Percentiles rank a stretch among this genome's conserved stretches.
Evolutionary conservation across 163 green algal species (phyloP).

Genomic region (Smithsoniella earleae): DNA sequence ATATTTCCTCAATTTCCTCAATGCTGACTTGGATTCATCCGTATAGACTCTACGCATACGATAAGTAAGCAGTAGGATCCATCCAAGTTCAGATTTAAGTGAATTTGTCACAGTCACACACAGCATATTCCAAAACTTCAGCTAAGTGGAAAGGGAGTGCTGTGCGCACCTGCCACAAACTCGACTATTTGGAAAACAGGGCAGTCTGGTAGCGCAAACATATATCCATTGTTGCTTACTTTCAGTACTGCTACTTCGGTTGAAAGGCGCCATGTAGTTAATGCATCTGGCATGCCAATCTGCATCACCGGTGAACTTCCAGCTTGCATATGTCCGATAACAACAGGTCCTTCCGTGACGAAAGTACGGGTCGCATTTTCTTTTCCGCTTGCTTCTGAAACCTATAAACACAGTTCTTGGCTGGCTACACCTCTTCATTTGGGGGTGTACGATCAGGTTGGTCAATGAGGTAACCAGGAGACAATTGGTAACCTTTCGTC

Average conservation of each 20-base stretch:
- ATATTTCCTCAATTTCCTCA: neutral
- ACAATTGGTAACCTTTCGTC: neutral
- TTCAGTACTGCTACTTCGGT: neutral
- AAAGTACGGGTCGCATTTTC: neutral
- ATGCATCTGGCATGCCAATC: neutral
- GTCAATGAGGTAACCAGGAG: neutral
- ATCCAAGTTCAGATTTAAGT: no score
- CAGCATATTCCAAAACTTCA: no score
- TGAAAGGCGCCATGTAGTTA: conserved; percentile 18
- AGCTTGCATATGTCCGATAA: neutral
- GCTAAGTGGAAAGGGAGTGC: no score
- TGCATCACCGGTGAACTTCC: neutral
- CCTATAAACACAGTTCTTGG: neutral
- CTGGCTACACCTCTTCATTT: neutral
- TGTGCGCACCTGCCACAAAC: conserved; percentile 24
- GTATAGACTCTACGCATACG: no score
- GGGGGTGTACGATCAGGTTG: neutral
- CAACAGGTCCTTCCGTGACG: neutral
- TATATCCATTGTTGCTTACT: neutral
- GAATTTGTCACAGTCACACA: no score
- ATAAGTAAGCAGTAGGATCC: no score
- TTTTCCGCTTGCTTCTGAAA: neutral
- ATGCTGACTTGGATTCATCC: neutral
- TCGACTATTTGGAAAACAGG: conserved; percentile 11
- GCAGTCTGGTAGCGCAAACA: conserved; percentile 24